Conservation (phyloP, 441 rosid species). For the Adansonia rubrostipa region DNA sequence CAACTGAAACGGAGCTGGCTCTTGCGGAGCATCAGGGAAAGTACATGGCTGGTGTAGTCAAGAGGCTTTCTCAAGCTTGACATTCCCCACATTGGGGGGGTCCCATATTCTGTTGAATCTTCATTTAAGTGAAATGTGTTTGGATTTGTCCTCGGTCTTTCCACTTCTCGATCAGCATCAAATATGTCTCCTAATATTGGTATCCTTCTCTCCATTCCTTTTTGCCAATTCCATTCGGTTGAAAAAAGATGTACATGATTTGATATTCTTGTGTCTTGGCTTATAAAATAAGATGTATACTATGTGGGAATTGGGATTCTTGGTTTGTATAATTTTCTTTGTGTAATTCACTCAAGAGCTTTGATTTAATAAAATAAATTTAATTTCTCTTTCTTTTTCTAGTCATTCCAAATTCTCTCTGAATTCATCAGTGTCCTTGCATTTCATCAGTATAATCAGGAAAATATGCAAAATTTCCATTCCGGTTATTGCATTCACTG, state of each 20-base stretch:
- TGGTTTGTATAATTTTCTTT: slow-evolving; percentile 28
- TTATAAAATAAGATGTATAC: slow-evolving; percentile 23
- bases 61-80: slow-evolving; percentile 71
- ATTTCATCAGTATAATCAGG: no score
- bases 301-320: slow-evolving; percentile 23
- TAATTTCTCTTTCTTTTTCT: slow-evolving; percentile 10
- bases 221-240: slow-evolving; percentile 19
- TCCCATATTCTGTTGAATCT: slow-evolving; percentile 19
- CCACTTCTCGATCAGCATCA: slow-evolving; percentile 17
- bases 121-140: slow-evolving; percentile 33
- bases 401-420: not conserved
- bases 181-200: not conserved
- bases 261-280: slow-evolving; percentile 25
- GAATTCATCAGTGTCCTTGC: no score
- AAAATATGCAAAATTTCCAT: no score
- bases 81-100: not conserved
- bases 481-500: no score
- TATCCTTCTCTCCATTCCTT: not conserved
- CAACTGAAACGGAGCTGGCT: slow-evolving; percentile 79
- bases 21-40: slow-evolving; percentile 98
- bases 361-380: slow-evolving; percentile 24
- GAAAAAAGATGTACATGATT: slow-evolving; percentile 41
- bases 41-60: slow-evolving; percentile 84
- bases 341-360: slow-evolving; percentile 26
- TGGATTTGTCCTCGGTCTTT: slow-evolving; percentile 32